Conservation (phyloP, 2,329 filamentous ascomycete genomes). For the Sporothrix humicola region DNA sequence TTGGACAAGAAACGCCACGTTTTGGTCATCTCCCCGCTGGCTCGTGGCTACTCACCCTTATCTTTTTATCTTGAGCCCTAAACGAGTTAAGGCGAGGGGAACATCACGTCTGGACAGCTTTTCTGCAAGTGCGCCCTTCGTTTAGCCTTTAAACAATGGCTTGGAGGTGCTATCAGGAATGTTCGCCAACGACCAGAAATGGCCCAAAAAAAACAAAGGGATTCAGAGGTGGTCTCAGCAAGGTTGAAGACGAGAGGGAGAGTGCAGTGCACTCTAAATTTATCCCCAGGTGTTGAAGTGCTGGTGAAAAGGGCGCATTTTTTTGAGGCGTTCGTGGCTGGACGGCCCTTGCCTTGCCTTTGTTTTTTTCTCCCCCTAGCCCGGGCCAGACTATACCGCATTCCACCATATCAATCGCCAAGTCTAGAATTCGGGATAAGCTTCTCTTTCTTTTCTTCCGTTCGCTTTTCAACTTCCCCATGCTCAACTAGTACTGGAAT, state of each 20-base stretch:
- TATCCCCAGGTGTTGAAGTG: not conserved
- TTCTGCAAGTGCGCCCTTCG: too few relatives aligned
- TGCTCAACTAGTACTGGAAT: not conserved
- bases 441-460: too few relatives aligned
- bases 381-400: not conserved
- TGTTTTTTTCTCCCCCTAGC: not conserved
- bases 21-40: not conserved
- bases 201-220: slow-evolving; percentile 5
- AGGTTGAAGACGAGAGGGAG: not conserved
- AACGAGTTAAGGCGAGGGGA: not conserved
- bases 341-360: not conserved
- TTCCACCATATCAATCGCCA: not conserved
- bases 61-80: not conserved
- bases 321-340: not conserved
- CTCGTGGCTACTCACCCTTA: not conserved
- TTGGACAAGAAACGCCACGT: not conserved
- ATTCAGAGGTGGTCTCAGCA: not conserved
- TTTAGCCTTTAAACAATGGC: too few relatives aligned
- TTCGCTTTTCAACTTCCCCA: too few relatives aligned
- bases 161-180: not conserved
- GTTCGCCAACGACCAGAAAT: not conserved
- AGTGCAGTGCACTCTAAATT: not conserved
- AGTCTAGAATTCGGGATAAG: not conserved
- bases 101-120: too few relatives aligned
- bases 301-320: not conserved